Percentiles rank a stretch among this genome's conserved stretches.
Evolutionary conservation across 352 stramenopile species (phyloP).

Genomic region (Phytopythium aichiense): DNA sequence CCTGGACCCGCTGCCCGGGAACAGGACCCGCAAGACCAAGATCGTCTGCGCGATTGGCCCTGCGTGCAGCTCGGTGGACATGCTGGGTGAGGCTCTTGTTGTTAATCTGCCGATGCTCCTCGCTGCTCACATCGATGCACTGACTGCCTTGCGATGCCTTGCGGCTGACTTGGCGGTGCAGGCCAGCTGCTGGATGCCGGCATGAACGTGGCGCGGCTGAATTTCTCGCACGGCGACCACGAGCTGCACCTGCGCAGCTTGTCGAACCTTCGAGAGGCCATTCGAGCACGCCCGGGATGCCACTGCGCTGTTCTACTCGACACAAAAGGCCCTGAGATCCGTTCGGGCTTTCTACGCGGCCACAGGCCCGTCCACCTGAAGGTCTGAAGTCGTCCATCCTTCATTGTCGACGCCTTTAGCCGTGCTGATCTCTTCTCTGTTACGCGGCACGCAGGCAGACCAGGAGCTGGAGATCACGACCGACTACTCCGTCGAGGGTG

Average conservation of each 20-base stretch:
- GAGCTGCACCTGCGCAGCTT: slow-evolving; percentile 89
- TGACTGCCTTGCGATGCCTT: neutral
- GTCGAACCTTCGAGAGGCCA: slow-evolving; percentile 85
- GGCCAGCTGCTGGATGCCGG: slow-evolving; percentile 79
- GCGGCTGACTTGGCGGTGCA: slow-evolving; percentile 8
- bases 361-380: slow-evolving; percentile 66
- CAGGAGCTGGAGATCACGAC: slow-evolving; percentile 89
- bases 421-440: slow-evolving; percentile 3
- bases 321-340: slow-evolving; percentile 97
- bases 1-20: slow-evolving; percentile 38
- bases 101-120: neutral
- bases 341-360: slow-evolving; percentile 81
- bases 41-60: slow-evolving; percentile 99
- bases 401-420: neutral
- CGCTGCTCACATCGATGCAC: slow-evolving; percentile 6
- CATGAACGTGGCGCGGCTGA: slow-evolving; percentile 98
- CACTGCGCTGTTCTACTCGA: slow-evolving; percentile 95
- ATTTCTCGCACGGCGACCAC: slow-evolving; percentile 99
- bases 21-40: slow-evolving; percentile 91
- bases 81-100: slow-evolving; percentile 68
- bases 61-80: slow-evolving; percentile 94
- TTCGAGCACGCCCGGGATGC: slow-evolving; percentile 60
- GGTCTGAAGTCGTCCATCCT: slow-evolving; percentile 13
- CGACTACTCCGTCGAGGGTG: slow-evolving; percentile 82
- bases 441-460: slow-evolving; percentile 25